These are phyloP conservation scores for Coniella lustricola DNA, from an alignment of 2,329 filamentous ascomycete genomes.

Conservation along the genomic window DNA sequence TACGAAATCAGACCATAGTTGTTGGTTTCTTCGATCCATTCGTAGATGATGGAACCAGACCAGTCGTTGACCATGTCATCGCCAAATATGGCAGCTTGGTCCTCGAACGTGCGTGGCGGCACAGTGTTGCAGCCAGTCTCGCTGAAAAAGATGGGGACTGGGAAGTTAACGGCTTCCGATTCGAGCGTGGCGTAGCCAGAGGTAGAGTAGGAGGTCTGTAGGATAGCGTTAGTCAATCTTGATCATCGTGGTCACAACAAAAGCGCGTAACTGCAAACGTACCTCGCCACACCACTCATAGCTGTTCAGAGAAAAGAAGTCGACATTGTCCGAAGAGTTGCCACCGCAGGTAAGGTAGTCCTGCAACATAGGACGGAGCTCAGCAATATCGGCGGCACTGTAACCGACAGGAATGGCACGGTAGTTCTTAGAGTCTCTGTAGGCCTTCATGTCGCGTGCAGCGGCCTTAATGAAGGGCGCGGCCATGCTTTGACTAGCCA, in stretches of 20 bases:
- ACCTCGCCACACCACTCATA: constrained; percentile 70
- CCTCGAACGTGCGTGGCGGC: constrained; percentile 55
- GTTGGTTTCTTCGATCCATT: constrained; percentile 83
- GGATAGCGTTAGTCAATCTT: not conserved
- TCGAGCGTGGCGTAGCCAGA: constrained; percentile 68
- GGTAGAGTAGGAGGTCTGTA: constrained; percentile 39
- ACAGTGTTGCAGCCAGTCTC: constrained; percentile 76
- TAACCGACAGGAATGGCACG: constrained; percentile 80
- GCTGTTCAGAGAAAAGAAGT: constrained; percentile 82
- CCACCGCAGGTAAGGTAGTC: constrained; percentile 72
- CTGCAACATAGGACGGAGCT: constrained; percentile 54
- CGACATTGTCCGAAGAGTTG: constrained; percentile 61
- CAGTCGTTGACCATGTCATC: constrained; percentile 60
- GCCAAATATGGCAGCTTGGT: constrained; percentile 73
- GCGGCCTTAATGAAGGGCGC: constrained; percentile 82
- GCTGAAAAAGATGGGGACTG: constrained; percentile 83
- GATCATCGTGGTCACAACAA: not conserved
- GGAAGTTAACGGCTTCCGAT: constrained; percentile 59
- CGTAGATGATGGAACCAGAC: constrained; percentile 80
- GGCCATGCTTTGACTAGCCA: constrained; percentile 49
- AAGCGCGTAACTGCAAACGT: not conserved
- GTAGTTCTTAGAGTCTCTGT: constrained; percentile 68
- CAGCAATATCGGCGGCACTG: constrained; percentile 76
- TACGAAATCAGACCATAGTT: constrained; percentile 77
- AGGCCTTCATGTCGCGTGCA: constrained; percentile 73